These are phyloP conservation scores for Pterocarpus santalinus DNA, from an alignment of 306 rosid genomes.

Conservation along the genomic window DNA sequence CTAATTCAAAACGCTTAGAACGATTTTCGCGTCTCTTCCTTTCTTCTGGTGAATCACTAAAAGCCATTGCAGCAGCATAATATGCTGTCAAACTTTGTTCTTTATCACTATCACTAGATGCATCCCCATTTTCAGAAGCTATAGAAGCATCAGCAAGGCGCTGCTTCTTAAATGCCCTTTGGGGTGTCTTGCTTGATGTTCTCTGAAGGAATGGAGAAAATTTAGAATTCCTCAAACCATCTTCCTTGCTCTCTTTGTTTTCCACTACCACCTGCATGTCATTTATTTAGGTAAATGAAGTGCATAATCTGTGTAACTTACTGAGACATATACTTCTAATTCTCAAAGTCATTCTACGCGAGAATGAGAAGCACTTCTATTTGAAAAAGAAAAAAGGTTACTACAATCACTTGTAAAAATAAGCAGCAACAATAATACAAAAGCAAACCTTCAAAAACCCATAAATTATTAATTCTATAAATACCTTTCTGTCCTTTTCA, in stretches of 20 bases:
- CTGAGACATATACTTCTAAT: background rate
- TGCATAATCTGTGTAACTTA: conserved; percentile 3
- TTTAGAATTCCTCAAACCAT: conserved; percentile 58
- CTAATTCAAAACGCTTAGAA: conserved; percentile 90
- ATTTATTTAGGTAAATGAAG: conserved; percentile 32
- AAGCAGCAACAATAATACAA: background rate
- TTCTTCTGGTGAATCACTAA: conserved; percentile 86
- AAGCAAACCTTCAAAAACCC: conserved; percentile 33
- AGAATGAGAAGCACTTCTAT: conserved; percentile 17
- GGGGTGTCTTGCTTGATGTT: conserved; percentile 61
- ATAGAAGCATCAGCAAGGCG: conserved; percentile 70
- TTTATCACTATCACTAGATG: conserved; percentile 91
- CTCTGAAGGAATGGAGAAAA: conserved; percentile 67
- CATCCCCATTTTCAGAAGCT: conserved; percentile 71
- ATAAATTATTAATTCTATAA: conserved; percentile 21
- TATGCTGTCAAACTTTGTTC: conserved; percentile 79
- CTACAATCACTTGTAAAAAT: background rate
- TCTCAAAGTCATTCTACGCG: conserved; percentile 29
- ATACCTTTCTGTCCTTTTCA: conserved; percentile 84
- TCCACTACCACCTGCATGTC: conserved; percentile 66
- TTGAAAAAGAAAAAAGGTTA: background rate
- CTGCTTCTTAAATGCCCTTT: conserved; percentile 81
- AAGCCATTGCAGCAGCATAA: conserved; percentile 77
- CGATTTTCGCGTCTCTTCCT: conserved; percentile 94
- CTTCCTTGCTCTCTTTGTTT: conserved; percentile 65